Evolutionary conservation across 768 basidiomycete species (phyloP).

Genomic region (Gymnopilus junonius): DNA sequence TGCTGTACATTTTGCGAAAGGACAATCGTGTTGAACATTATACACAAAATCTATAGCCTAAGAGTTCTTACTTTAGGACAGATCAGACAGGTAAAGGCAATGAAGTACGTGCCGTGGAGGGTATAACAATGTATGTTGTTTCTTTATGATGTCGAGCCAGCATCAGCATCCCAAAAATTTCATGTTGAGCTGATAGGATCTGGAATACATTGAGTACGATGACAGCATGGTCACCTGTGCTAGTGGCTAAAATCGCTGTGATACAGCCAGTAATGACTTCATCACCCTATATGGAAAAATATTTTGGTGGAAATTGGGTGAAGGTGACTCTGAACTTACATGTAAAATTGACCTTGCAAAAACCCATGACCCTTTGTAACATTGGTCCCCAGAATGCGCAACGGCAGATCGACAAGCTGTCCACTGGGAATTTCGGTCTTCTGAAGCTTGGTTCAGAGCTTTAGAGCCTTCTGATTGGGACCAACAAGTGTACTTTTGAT

Average conservation of each 20-base stretch:
- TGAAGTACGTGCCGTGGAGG: conserved; percentile 16
- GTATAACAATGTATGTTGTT: conserved; percentile 11
- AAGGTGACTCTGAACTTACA: conserved; percentile 3
- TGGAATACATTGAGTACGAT: conserved; percentile 24
- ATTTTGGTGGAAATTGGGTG: neutral
- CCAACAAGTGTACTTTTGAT: conserved; percentile 11
- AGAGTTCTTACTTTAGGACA: no score
- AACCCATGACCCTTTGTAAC: conserved; percentile 27
- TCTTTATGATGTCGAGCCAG: conserved; percentile 16
- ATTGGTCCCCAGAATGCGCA: conserved; percentile 24
- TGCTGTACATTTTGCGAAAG: conserved; percentile 16
- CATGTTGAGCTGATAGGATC: conserved; percentile 16
- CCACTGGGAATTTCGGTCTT: conserved; percentile 14
- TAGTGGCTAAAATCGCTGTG: conserved; percentile 22
- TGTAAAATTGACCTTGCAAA: conserved; percentile 23
- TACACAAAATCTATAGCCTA: conserved; percentile 21
- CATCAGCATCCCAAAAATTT: conserved; percentile 28
- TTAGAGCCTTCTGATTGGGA: conserved; percentile 12
- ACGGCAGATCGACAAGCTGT: conserved; percentile 16
- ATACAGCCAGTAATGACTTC: conserved; percentile 19
- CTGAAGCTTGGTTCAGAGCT: conserved; percentile 15
- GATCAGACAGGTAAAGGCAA: neutral
- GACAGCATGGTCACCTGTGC: conserved; percentile 5
- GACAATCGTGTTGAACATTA: conserved; percentile 29
- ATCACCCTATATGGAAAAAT: conserved; percentile 3